Evolutionary conservation across 192 early-diverging fungal species (phyloP), one percentile per base, ranked within the genome.

Genomic region (Coemansia sp.): DNA sequence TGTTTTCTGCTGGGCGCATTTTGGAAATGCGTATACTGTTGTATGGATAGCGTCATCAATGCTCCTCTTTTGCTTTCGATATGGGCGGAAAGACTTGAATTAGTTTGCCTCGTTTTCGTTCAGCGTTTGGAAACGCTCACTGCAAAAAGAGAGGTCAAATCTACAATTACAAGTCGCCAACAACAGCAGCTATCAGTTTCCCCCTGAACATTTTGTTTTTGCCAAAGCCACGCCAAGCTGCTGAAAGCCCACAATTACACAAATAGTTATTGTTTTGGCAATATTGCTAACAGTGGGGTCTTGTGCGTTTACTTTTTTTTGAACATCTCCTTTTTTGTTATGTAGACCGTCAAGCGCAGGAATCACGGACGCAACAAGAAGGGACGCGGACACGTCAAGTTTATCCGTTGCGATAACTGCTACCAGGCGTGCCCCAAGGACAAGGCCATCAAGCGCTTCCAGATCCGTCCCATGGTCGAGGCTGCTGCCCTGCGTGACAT

Each of bases 371-470:
- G 98, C 80, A 93, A 90, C 92, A 99, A 99, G 93, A 87, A 94
- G 84, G 96, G 96, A 63, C 95, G 98, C 86, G 98, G 98, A 77
- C 95, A 97, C 91, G 92, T 93, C 79, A 94, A 93, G 87, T 90
- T 90, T 75, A 93, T 98, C 77, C 92, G 96, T 72, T 98, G 98
- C 92, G 92, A 92, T 84, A 99, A 99, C 95, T 99, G 98, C 86
- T 89, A 90, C 71, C 93, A 96, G 84, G 95, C 93, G 79, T 92
- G 92, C 63, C 94, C 96, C 73, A 95, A 95, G 94, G 98, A 99
- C 88, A 99, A 99, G 93, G 94, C 98, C 76, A 96, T 99, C 89
- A 99, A 99, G 93, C 88, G 98, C 57, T 95, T 97, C 89, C 88
- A 92, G 72, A 91, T 99, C 89, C 92, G 96, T 80, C 96, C 94